Conservation (phyloP, 495 filamentous ascomycete species). For the Talaromyces borbonicus region DNA sequence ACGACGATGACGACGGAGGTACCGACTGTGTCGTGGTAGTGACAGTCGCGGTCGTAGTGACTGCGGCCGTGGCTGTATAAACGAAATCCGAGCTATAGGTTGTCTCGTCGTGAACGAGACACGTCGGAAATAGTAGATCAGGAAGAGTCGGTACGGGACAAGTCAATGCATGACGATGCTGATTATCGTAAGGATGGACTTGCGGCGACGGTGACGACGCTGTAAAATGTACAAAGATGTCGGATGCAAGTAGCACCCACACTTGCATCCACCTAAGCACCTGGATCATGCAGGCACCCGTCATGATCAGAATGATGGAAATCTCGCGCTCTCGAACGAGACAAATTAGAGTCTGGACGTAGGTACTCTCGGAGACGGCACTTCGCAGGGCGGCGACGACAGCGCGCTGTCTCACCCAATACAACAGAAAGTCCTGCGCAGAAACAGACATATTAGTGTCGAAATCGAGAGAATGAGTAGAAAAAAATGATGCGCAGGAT, state of each 20-base stretch:
- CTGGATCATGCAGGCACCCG: background rate
- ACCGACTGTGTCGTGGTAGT: background rate
- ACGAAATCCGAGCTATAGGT: background rate
- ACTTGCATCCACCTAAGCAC: conserved; percentile 3
- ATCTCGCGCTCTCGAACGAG: background rate
- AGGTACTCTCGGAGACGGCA: background rate
- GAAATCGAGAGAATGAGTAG: background rate
- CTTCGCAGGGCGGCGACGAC: conserved; percentile 3
- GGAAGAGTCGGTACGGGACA: background rate
- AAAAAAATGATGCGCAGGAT: background rate
- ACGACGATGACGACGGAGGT: background rate
- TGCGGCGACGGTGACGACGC: background rate
- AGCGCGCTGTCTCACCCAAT: conserved; percentile 6
- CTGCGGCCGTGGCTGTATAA: background rate
- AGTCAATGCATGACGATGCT: background rate
- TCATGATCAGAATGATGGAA: background rate
- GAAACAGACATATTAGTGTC: background rate
- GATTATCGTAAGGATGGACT: background rate
- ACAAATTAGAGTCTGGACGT: background rate
- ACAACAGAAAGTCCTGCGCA: conserved; percentile 2
- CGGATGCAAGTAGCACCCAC: conserved; percentile 6
- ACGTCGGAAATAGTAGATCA: conserved; percentile 1
- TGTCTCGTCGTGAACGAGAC: background rate
- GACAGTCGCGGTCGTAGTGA: background rate
- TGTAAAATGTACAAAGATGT: conserved; percentile 1